Conservation (phyloP, 176 grass and related monocot genomes). For the Ampelocalamus luodianensis region DNA sequence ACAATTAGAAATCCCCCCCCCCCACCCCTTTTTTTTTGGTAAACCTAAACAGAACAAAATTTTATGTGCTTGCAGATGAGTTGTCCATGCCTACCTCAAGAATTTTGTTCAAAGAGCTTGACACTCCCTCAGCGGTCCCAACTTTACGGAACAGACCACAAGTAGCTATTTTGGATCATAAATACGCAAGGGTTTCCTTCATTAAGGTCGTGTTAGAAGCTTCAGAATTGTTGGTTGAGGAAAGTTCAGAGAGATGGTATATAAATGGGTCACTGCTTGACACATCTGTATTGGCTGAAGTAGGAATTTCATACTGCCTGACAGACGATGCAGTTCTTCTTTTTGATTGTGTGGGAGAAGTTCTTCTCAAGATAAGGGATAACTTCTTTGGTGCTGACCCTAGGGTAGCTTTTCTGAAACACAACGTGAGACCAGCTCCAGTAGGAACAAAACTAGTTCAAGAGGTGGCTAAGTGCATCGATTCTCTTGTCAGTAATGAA, state of each 20-base stretch:
- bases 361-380: conserved; percentile 53
- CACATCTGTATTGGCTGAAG: conserved; percentile 79
- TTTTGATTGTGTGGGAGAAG: conserved; percentile 73
- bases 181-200: conserved; percentile 54
- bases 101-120: conserved; percentile 62
- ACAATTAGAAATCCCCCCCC: background rate
- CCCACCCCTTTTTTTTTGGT: background rate
- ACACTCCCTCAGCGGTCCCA: conserved; percentile 25
- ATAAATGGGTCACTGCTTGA: conserved; percentile 55
- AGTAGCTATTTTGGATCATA: conserved; percentile 52
- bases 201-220: conserved; percentile 58
- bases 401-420: conserved; percentile 61
- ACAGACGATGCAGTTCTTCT: conserved; percentile 73
- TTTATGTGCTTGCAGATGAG: conserved; percentile 62
- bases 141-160: conserved; percentile 31
- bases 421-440: conserved; percentile 48
- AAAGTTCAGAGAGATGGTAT: conserved; percentile 61
- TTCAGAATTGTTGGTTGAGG: conserved; percentile 51
- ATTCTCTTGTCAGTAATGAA: conserved; percentile 50
- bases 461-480: conserved; percentile 64
- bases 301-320: conserved; percentile 65
- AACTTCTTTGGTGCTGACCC: conserved; percentile 49
- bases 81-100: conserved; percentile 54
- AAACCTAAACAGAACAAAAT: conserved; percentile 14
- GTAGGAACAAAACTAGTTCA: conserved; percentile 49